phyloP scores from a whole-genome alignment of 2,329 filamentous ascomycete species.

The Aspergillus ustus region DNA sequence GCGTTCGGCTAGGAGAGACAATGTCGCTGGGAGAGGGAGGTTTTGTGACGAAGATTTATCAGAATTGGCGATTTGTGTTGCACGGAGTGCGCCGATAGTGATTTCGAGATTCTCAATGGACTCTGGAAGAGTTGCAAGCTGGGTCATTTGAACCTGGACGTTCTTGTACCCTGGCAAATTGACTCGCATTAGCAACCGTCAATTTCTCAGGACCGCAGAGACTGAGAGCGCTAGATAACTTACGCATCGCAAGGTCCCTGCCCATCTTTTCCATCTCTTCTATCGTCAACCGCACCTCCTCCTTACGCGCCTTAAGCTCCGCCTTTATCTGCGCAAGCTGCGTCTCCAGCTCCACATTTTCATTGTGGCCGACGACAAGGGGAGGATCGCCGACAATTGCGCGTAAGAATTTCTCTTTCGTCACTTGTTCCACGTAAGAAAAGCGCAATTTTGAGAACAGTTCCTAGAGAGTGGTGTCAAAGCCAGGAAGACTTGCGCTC shows the following conservation, averaged over 20 bases:
- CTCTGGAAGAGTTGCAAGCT: conserved; percentile 56
- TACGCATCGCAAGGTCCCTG: conserved; percentile 64
- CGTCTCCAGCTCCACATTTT: conserved; percentile 78
- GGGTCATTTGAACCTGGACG: conserved; percentile 56
- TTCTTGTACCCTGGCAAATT: conserved; percentile 55
- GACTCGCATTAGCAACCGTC: background rate
- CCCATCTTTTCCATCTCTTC: conserved; percentile 72
- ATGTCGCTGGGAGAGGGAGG: conserved; percentile 46
- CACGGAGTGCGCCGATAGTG: conserved; percentile 53
- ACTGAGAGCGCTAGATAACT: conserved; percentile 26
- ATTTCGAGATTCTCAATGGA: conserved; percentile 58
- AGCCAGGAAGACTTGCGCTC: background rate
- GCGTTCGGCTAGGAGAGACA: conserved; percentile 45
- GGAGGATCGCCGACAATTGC: conserved; percentile 90
- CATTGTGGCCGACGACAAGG: conserved; percentile 77
- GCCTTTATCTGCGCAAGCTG: conserved; percentile 73
- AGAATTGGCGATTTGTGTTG: conserved; percentile 67
- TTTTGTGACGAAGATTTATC: conserved; percentile 48
- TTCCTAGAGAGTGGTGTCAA: conserved; percentile 56
- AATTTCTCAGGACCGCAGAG: too few species aligned
- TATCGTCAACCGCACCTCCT: conserved; percentile 75
- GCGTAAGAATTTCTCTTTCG: conserved; percentile 96
- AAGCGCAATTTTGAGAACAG: conserved; percentile 96
- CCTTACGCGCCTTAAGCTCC: conserved; percentile 77
- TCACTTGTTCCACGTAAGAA: conserved; percentile 97